These are phyloP conservation scores for Thraustochytrium sp. DNA, from an alignment of 352 stramenopile genomes.

Conservation along the genomic window DNA sequence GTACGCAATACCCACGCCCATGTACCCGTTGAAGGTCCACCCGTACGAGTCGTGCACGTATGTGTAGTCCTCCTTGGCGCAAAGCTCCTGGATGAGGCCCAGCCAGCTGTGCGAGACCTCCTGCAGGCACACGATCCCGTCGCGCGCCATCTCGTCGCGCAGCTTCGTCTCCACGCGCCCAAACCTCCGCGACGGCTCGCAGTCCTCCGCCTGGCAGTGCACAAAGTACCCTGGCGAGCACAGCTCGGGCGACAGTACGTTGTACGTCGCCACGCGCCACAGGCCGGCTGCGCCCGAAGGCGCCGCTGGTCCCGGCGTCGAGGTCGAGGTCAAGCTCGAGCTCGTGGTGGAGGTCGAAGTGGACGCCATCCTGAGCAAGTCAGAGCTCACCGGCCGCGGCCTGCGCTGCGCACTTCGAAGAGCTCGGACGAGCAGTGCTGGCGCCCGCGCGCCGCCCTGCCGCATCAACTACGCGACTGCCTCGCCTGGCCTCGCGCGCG, in stretches of 20 bases:
- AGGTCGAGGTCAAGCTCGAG: background rate
- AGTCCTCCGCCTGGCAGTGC: background rate
- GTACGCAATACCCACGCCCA: slow-evolving; percentile 68
- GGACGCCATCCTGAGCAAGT: no score
- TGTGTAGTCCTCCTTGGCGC: slow-evolving; percentile 60
- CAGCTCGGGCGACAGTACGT: slow-evolving; percentile 23
- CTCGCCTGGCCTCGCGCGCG: no score
- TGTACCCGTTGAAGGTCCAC: slow-evolving; percentile 73
- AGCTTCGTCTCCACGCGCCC: background rate
- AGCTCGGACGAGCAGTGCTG: no score
- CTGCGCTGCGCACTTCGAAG: no score
- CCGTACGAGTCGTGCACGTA: slow-evolving; percentile 68
- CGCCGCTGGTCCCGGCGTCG: background rate
- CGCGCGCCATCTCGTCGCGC: background rate
- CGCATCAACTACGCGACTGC: no score
- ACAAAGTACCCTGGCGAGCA: slow-evolving; percentile 23
- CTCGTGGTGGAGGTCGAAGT: background rate
- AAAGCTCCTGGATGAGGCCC: slow-evolving; percentile 52
- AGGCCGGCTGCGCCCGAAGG: background rate
- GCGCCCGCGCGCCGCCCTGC: no score
- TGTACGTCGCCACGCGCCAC: slow-evolving; percentile 37
- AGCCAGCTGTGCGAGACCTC: slow-evolving; percentile 66
- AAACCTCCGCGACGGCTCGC: background rate
- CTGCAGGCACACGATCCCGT: slow-evolving; percentile 68
- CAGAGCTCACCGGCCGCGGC: no score